These are phyloP conservation scores for Naumovozyma castellii DNA, from an alignment of 805 yeast species.

Conservation along the genomic window DNA sequence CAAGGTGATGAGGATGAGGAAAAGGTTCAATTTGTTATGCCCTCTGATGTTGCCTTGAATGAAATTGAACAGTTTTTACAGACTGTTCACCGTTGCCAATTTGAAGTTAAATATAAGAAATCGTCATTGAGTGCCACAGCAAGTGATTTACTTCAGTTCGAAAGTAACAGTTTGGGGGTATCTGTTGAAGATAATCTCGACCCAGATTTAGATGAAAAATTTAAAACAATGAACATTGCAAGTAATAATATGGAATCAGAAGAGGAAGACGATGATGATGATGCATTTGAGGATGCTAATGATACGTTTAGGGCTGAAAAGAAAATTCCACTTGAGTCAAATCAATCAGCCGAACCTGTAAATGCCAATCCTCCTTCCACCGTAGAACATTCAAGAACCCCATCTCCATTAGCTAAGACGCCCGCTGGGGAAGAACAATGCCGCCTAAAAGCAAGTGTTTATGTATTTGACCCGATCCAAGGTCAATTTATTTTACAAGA, in stretches of 20 bases:
- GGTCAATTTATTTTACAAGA: constrained; percentile 41
- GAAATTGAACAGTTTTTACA: constrained; percentile 55
- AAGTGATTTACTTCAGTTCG: constrained; percentile 33
- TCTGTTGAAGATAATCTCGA: constrained; percentile 11
- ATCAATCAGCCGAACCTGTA: not conserved
- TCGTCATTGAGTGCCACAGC: constrained; percentile 38
- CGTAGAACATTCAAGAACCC: constrained; percentile 2
- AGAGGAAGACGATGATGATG: constrained; percentile 5
- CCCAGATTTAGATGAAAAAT: constrained; percentile 7
- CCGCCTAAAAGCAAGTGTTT: constrained; percentile 34
- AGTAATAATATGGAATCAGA: not conserved
- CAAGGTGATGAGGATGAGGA: constrained; percentile 82
- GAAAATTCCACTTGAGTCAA: not conserved
- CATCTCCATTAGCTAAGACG: constrained; percentile 8
- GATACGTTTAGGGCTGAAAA: constrained; percentile 2
- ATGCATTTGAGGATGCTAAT: constrained; percentile 17
- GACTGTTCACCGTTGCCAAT: constrained; percentile 58
- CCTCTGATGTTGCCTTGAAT: constrained; percentile 40
- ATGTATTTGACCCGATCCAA: constrained; percentile 45
- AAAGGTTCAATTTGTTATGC: constrained; percentile 68
- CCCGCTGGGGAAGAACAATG: constrained; percentile 9
- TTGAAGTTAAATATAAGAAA: constrained; percentile 60
- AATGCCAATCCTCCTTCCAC: not conserved
- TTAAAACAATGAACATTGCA: constrained; percentile 1
- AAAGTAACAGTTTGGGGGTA: not conserved